Percentiles rank a stretch among this genome's conserved stretches.
Evolutionary conservation across 129 eudicot species (phyloP).

Genomic region (Escallonia rubra): DNA sequence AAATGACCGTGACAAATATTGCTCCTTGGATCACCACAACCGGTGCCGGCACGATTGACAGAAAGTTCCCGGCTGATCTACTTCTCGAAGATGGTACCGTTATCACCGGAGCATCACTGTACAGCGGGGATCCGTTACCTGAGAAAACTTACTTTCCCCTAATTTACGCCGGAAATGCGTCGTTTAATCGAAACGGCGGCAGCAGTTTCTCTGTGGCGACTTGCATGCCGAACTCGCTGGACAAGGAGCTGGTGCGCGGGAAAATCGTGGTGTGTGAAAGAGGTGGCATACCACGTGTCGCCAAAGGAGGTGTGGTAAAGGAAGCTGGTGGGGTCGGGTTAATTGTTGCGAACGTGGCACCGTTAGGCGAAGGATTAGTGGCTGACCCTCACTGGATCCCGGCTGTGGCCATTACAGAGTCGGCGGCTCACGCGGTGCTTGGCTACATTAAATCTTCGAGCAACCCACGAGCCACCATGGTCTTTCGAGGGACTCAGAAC

Average conservation of each 20-base stretch:
- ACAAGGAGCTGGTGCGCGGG: slow-evolving; percentile 38
- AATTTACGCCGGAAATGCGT: slow-evolving; percentile 49
- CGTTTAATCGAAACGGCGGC: background rate
- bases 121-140: slow-evolving; percentile 19
- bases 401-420: slow-evolving; percentile 49
- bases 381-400: slow-evolving; percentile 68
- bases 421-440: slow-evolving; percentile 27
- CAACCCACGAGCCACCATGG: slow-evolving; percentile 49
- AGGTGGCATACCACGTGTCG: slow-evolving; percentile 45
- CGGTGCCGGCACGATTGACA: slow-evolving; percentile 84
- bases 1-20: slow-evolving; percentile 40
- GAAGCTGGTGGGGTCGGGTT: slow-evolving; percentile 70
- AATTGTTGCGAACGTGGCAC: slow-evolving; percentile 52
- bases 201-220: slow-evolving; percentile 18
- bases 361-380: slow-evolving; percentile 60
- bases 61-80: slow-evolving; percentile 62
- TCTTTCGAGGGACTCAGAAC: slow-evolving; percentile 42
- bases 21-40: slow-evolving; percentile 93
- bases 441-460: slow-evolving; percentile 26
- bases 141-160: slow-evolving; percentile 31
- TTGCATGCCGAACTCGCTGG: slow-evolving; percentile 52
- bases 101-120: slow-evolving; percentile 63
- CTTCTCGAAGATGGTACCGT: slow-evolving; percentile 43
- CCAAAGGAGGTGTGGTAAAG: slow-evolving; percentile 53
- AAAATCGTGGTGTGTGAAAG: slow-evolving; percentile 72